These are phyloP conservation scores for Cyberlindnera mycetangii DNA, from an alignment of 805 yeast genomes.

Conservation along the genomic window DNA sequence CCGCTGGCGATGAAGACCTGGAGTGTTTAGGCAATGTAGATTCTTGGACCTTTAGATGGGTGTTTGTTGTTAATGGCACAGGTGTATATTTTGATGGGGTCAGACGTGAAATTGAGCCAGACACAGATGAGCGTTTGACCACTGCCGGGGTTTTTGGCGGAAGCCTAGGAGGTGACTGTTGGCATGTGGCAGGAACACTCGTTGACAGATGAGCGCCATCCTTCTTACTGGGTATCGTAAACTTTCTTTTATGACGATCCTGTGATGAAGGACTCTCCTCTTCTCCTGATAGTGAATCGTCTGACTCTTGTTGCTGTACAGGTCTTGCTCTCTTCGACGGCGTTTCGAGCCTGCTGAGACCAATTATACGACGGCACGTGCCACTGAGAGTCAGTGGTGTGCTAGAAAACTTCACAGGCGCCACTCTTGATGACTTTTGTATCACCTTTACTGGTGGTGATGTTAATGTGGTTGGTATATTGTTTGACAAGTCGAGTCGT, in stretches of 20 bases:
- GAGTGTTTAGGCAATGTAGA: neutral
- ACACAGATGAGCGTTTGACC: neutral
- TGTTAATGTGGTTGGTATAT: neutral
- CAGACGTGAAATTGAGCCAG: neutral
- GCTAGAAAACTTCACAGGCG: neutral
- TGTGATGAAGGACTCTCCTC: conserved; percentile 6
- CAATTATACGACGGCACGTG: conserved; percentile 16
- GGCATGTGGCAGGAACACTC: neutral
- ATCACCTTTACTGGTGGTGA: neutral
- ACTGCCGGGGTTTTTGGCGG: conserved; percentile 5
- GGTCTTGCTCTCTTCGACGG: conserved; percentile 13
- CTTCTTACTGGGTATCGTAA: no score
- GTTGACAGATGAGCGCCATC: no score
- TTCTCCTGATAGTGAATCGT: conserved; percentile 1
- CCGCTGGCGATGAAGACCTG: neutral
- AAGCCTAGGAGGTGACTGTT: neutral
- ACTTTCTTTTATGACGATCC: neutral
- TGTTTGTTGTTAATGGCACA: neutral
- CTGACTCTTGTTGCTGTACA: neutral
- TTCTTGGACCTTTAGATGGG: neutral
- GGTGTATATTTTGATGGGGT: conserved; percentile 8
- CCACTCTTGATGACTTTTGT: neutral
- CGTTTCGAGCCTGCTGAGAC: conserved; percentile 18
- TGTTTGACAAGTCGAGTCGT: neutral
- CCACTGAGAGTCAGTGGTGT: conserved; percentile 3